Evolutionary conservation across 2,329 filamentous ascomycete species (phyloP), one percentile per base, ranked within the genome.

Genomic region (Trichocomaceae sp.): DNA sequence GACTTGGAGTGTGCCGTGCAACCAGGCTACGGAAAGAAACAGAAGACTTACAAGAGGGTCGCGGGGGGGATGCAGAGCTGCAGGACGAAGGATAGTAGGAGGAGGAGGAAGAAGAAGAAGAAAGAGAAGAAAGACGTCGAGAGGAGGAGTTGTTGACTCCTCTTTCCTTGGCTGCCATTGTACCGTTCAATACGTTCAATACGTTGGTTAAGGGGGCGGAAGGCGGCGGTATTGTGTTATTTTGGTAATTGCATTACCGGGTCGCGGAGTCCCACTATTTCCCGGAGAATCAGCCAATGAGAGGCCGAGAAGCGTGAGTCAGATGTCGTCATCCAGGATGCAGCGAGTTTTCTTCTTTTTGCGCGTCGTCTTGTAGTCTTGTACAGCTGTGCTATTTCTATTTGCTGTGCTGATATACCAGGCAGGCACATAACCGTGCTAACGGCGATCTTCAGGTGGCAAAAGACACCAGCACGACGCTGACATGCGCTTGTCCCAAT

Each of bases 51-150:
- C 54, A 48, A 33, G 33, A 41, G 50, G 29, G 33, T 23, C 54
- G 54, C 19, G 54, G 54, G 47, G 54, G 50, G 10, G 50, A 56
- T n/a, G 49, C 44, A 33, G 54, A 56, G 22, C 49, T 48, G 45
- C 49, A 56, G 19, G 54, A 56, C 10, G 54, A 52, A 31, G 54
- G 54, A 56, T 56, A 56, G 19, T 48, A 33, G 6, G 54, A 56
- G 44, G 54, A 29, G 15, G 45, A 52, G 10, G 54, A 56, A 46
- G 54, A 56, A 22, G 44, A 33, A 26, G 47, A 56, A 22, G 44
- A 33, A 26, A 39, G 37, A 13, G 54, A 42, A 50, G 48, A 37
- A 37, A 2, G 6, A 13, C 33, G 33, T 15, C 33, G 33, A 39
- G 31, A 2, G n/a, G n/a, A n/a, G n/a, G n/a, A n/a, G 15, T 17